Base-by-base conservation (phyloP, 805 yeast species). In the Wickerhamiella hasegawae region DNA sequence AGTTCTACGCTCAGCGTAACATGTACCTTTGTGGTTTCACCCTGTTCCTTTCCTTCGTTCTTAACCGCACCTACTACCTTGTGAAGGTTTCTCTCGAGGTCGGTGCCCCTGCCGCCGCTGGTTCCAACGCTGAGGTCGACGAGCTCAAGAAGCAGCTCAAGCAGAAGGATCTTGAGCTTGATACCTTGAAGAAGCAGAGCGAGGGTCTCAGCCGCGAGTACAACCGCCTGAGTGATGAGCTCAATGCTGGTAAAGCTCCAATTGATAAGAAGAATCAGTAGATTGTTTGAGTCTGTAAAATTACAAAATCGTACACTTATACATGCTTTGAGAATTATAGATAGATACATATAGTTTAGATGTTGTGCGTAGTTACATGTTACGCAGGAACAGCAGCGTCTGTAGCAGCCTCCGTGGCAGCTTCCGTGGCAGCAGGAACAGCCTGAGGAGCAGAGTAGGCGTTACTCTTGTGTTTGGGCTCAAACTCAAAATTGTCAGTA, bases 1-100 rank as follows among this genome's bases (percentile, higher is more conserved):
- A 84, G 51, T 90, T 90, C 59, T 85, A 85, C 53, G 83, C 96
- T 16, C 98, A 90, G 62, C 74, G 99, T 62, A 90, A 90, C 65
- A 73, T 84, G 76, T 90, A 90, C 50, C 66, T 90, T 34, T 83
- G 95, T 46, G 99, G 99, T 1, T 83, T 85, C 59, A 84, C 97
- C 2, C 68, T 90, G 55, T 90, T 90, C 55, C 64, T 90, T 50
- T 80, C 94, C 2, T 65, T 85, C 51, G 77, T 83, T 35, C 73
- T 85, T 45, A 74, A 77, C 51, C 71, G 96, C 60, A 83, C 95
- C 2, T 83, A 80, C 55, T 64, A 72, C 3, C 65, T 84, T 45
- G 92, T 82, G 21, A 75, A 74, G 33, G 90, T 79, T 50, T 17
- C 34, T 11, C 57, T 78, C 34, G 65, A 83, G 70, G 50, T 66